Conservation (phyloP, 768 basidiomycete genomes). For the Tricholoma sp. region DNA sequence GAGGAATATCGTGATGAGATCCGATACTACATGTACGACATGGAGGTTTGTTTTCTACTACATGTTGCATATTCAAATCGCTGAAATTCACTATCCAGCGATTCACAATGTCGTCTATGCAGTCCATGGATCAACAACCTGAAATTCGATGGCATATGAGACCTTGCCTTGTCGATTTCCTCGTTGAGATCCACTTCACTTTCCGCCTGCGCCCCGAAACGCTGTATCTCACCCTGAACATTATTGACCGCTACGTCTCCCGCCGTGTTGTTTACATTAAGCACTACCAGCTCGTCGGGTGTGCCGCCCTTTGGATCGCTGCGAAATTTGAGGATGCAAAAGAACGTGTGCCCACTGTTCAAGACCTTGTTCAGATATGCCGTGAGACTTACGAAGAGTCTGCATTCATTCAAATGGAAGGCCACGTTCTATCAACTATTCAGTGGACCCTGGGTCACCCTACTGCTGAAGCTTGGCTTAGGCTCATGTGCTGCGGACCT, state of each 20-base stretch:
- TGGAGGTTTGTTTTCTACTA: slow-evolving; percentile 70
- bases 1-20: slow-evolving; percentile 96
- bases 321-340: slow-evolving; percentile 99
- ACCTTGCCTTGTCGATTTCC: slow-evolving; percentile 95
- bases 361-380: slow-evolving; percentile 93
- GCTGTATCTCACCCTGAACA: slow-evolving; percentile 96
- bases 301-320: slow-evolving; percentile 98
- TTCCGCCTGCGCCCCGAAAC: slow-evolving; percentile 98
- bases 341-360: slow-evolving; percentile 93
- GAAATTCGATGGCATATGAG: slow-evolving; percentile 99
- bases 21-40: slow-evolving; percentile 89
- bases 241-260: slow-evolving; percentile 98
- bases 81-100: slow-evolving; percentile 30
- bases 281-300: slow-evolving; percentile 98
- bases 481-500: slow-evolving; percentile 72
- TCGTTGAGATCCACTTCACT: slow-evolving; percentile 97
- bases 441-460: slow-evolving; percentile 97
- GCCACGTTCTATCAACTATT: slow-evolving; percentile 92
- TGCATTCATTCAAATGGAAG: slow-evolving; percentile 99
- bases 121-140: slow-evolving; percentile 98
- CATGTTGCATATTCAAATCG: slow-evolving; percentile 13
- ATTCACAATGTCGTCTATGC: slow-evolving; percentile 83
- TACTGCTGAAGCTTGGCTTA: slow-evolving; percentile 96
- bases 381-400: slow-evolving; percentile 95
- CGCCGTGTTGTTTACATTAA: slow-evolving; percentile 98